Conservation (phyloP, 176 grass and related monocot genomes). For the Melocanna baccifera region DNA sequence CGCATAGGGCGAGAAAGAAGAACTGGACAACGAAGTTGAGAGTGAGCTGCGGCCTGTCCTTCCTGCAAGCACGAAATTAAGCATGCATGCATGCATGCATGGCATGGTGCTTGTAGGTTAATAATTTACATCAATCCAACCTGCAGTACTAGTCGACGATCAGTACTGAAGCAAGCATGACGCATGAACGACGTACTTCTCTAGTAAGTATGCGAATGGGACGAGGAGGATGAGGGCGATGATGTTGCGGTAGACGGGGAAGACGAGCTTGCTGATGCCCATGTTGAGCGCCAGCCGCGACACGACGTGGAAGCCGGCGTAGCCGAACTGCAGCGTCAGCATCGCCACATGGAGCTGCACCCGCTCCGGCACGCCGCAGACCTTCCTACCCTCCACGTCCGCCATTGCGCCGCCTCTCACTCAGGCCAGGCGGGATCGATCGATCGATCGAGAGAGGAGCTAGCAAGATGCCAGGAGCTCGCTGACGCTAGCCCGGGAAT, state of each 20-base stretch:
- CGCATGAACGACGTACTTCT: constrained; percentile 45
- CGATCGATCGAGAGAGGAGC: neutral
- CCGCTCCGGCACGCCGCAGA: constrained; percentile 90
- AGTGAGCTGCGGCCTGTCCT: constrained; percentile 72
- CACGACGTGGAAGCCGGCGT: constrained; percentile 93
- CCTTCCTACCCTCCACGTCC: constrained; percentile 47
- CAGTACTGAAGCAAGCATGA: neutral
- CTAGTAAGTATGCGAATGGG: constrained; percentile 92
- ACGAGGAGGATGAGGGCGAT: constrained; percentile 86
- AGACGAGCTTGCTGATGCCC: constrained; percentile 98
- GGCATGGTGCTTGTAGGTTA: neutral
- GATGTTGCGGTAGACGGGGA: constrained; percentile 98
- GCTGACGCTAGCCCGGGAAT: neutral
- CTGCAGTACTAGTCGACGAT: neutral
- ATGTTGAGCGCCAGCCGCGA: constrained; percentile 91
- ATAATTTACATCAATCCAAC: neutral
- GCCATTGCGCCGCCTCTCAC: constrained; percentile 45
- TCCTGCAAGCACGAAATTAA: constrained; percentile 37
- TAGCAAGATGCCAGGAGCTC: too few species aligned
- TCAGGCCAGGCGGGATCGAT: neutral
- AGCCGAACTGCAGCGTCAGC: constrained; percentile 95
- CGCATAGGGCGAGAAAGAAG: constrained; percentile 90
- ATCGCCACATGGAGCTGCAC: constrained; percentile 94
- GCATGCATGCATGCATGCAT: neutral
- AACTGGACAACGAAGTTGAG: constrained; percentile 72